Base-by-base conservation (phyloP, 2,329 filamentous ascomycete genomes). In the Fusarium buharicum region DNA sequence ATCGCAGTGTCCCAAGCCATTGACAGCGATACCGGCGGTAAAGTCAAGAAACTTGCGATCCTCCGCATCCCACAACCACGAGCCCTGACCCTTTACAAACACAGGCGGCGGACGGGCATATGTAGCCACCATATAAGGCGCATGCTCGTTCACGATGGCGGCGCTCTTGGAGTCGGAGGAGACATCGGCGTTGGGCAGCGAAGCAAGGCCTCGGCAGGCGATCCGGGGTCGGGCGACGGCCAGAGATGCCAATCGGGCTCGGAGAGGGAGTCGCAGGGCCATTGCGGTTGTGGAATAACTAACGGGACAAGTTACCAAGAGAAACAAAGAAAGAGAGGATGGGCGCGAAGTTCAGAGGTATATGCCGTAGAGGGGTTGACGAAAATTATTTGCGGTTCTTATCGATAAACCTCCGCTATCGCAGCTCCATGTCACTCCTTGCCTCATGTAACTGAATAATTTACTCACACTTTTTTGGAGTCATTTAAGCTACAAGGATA, bases 11-110 rank as follows among this genome's bases (percentile, higher is more conserved):
- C 95, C 95, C 30, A 99, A 83, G 18, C 90, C 88, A 78, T 94
- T 97, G 74, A 99, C 95, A 14, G 95, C 95, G 73, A 99, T 99
- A 43, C 95, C 95, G 10, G 93, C 90, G 1, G 95, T 98, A 71
- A 99, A 92, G 77, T 99, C 95, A 27, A 99, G 84, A 75, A 97
- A 99, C 74, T 88, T 88, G 59, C 91, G 83, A 73, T 95, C 91
- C 79, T 97, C 93, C 33, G 94, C 79, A 75, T 99, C 95, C 86
- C 89, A 98, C 62, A 99, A 77, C 75, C 93, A 93, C 59, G 90
- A 93, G 3, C 95, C 95, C 73, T 92, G 82, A 63, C 93, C 95
- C 75, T 89, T 91, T 55, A 93, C 87, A 76, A 99, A 97, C 73
- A 98, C 91, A 3, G 93, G 92, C 39, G 90, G 84, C 44, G 95